These are phyloP conservation scores for Spathaspora sp. DNA, from an alignment of 1,139 yeast species.

Conservation along the genomic window DNA sequence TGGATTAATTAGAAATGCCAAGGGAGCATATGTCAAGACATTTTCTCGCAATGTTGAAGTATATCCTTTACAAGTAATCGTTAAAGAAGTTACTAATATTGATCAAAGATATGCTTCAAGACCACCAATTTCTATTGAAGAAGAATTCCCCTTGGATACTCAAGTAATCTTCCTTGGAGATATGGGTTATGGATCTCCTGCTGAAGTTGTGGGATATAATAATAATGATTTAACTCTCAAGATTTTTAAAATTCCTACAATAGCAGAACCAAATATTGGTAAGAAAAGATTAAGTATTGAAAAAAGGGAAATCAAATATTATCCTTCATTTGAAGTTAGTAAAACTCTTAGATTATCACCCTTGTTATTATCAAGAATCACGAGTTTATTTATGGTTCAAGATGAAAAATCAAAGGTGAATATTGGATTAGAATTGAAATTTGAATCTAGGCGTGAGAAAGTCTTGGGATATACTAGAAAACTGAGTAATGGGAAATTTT, in stretches of 20 bases:
- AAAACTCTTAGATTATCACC: conserved; percentile 59
- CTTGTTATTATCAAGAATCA: conserved; percentile 69
- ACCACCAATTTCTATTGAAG: conserved; percentile 72
- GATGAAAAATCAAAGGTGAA: conserved; percentile 56
- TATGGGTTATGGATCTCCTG: conserved; percentile 86
- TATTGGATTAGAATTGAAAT: conserved; percentile 83
- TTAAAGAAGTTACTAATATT: conserved; percentile 68
- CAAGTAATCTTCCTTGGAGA: conserved; percentile 85
- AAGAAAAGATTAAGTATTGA: conserved; percentile 59
- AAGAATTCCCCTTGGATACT: conserved; percentile 76
- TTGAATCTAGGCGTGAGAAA: conserved; percentile 75
- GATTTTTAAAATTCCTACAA: conserved; percentile 47
- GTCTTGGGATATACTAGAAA: conserved; percentile 85
- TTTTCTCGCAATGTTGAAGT: conserved; percentile 52
- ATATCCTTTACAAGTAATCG: conserved; percentile 77
- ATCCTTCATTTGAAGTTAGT: conserved; percentile 67
- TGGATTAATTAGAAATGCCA: conserved; percentile 67
- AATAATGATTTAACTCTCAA: conserved; percentile 54
- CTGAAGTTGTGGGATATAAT: conserved; percentile 65
- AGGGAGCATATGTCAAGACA: conserved; percentile 79
- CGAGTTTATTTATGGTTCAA: conserved; percentile 67
- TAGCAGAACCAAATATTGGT: conserved; percentile 65
- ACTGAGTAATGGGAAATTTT: conserved; percentile 50
- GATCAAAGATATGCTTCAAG: conserved; percentile 75
- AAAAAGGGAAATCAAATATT: conserved; percentile 53